Evolutionary conservation across 2,329 filamentous ascomycete species (phyloP).

Genomic region (Pseudocercospora fuligena): DNA sequence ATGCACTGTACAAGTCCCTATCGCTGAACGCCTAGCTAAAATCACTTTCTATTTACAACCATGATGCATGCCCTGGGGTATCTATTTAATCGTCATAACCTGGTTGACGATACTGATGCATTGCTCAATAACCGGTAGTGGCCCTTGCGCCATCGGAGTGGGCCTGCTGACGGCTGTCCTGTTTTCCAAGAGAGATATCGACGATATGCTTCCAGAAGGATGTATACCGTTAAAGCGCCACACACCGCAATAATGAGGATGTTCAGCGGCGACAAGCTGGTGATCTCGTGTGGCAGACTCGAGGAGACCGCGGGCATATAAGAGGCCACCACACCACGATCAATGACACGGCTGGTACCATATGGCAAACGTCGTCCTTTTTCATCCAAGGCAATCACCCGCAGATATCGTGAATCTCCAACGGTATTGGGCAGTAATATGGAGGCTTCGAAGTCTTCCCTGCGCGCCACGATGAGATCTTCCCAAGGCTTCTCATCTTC

Average conservation of each 20-base stretch:
- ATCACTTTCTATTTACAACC: not conserved
- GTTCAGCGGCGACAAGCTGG: conserved; percentile 25
- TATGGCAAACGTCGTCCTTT: conserved; percentile 30
- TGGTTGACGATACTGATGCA: conserved; percentile 15
- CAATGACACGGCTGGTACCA: conserved; percentile 32
- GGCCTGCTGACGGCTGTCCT: conserved; percentile 27
- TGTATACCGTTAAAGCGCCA: conserved; percentile 26
- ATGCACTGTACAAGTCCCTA: not conserved
- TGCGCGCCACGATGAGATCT: conserved; percentile 27
- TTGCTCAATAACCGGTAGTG: conserved; percentile 32
- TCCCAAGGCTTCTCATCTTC: conserved; percentile 30
- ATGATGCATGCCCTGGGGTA: not conserved
- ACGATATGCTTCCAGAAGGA: conserved; percentile 35
- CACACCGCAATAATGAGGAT: conserved; percentile 28
- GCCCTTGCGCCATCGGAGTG: conserved; percentile 33
- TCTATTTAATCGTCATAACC: not conserved
- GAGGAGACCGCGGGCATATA: conserved; percentile 24
- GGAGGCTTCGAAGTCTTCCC: conserved; percentile 48
- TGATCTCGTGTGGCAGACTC: conserved; percentile 15
- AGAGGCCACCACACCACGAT: conserved; percentile 29
- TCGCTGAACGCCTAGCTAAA: conserved; percentile 13
- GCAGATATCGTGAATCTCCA: conserved; percentile 30
- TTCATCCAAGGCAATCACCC: conserved; percentile 37
- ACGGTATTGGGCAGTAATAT: conserved; percentile 29
- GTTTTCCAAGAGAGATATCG: conserved; percentile 33